A percentile compares a stretch with the other conserved stretches of the same genome.
phyloP scores from a whole-genome alignment of 202 grass and related monocot species.

The Carex sylvatica region DNA sequence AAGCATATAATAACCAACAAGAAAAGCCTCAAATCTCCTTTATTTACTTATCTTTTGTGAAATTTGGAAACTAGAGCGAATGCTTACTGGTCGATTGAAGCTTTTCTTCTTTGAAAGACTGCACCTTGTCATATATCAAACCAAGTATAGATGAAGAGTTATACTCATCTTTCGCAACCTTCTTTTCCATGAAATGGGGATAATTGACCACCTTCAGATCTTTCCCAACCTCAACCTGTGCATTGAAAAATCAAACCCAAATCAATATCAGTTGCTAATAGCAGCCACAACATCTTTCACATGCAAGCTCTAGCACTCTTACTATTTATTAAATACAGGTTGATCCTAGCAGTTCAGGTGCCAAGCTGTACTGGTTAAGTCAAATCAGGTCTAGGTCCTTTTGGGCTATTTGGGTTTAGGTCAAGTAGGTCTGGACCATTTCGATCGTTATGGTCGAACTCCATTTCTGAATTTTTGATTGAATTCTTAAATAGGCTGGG shows the following conservation, averaged over 20 bases:
- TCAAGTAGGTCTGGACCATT: not conserved
- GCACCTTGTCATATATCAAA: slow-evolving; percentile 43
- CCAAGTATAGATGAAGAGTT: slow-evolving; percentile 44
- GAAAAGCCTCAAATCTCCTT: not conserved
- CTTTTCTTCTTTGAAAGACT: slow-evolving; percentile 29
- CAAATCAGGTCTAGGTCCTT: not conserved
- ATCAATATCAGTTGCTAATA: not conserved
- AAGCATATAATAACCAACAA: not conserved
- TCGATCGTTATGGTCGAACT: not conserved
- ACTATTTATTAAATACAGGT: not conserved
- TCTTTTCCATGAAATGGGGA: slow-evolving; percentile 53
- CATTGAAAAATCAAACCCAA: slow-evolving; percentile 14
- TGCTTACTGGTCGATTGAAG: slow-evolving; percentile 28
- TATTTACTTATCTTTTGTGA: not conserved
- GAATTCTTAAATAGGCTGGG: not conserved
- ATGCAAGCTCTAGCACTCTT: not conserved
- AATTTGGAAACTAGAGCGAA: not conserved
- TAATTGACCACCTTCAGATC: slow-evolving; percentile 34
- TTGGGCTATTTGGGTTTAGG: not conserved
- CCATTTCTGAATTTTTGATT: not conserved
- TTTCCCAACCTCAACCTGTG: slow-evolving; percentile 42
- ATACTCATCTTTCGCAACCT: not conserved
- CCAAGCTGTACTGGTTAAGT: not conserved
- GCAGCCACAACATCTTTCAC: not conserved
- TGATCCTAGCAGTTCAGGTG: not conserved